Conservation (phyloP, 352 stramenopile genomes). For the Detonula confervacea region DNA sequence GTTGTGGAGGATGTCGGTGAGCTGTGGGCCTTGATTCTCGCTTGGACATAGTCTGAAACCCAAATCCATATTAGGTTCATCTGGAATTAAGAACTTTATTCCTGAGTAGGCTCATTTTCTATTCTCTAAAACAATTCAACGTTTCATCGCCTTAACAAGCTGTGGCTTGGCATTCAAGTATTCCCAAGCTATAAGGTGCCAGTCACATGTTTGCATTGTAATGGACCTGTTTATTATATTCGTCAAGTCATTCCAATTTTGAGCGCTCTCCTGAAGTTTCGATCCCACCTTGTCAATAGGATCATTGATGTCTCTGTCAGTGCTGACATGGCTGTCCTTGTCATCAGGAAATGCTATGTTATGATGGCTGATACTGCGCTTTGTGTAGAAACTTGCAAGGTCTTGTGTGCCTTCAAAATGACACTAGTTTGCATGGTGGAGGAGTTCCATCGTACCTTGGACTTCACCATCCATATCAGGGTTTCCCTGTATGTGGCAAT, state of each 20-base stretch:
- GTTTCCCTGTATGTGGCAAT: not conserved
- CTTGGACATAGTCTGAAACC: conserved; percentile 1
- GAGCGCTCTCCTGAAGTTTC: not conserved
- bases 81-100: not conserved
- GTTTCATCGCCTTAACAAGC: not conserved
- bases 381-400: not conserved
- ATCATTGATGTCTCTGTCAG: not conserved
- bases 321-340: conserved; percentile 1
- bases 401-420: conserved; percentile 18
- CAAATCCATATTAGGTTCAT: conserved; percentile 4
- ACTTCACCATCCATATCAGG: conserved; percentile 16
- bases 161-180: not conserved
- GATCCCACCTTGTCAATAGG: not conserved
- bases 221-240: not conserved
- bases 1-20: not conserved
- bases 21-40: not conserved
- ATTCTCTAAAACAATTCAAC: not conserved
- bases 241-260: not conserved
- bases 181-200: conserved; percentile 14
- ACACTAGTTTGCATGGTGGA: conserved; percentile 12
- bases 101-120: not conserved
- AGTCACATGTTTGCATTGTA: conserved; percentile 12
- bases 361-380: not conserved
- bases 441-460: conserved; percentile 36
- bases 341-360: conserved; percentile 39